Evolutionary conservation across 2,329 filamentous ascomycete genomes (phyloP).

Genomic region (Aureobasidium namibiae): DNA sequence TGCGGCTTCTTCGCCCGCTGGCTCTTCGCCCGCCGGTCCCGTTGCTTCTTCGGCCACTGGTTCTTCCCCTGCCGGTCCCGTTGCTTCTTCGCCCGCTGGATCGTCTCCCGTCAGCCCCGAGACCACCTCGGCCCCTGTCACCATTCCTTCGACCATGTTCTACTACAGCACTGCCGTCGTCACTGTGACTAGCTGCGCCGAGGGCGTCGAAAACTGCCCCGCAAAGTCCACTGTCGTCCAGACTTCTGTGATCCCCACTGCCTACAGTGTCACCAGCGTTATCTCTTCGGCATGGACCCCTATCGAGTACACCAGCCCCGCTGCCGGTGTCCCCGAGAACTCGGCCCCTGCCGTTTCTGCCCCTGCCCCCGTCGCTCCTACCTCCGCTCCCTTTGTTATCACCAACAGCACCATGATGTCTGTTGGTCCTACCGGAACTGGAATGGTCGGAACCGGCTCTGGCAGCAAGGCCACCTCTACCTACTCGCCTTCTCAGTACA

Average conservation of each 20-base stretch:
- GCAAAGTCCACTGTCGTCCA: slow-evolving; percentile 15
- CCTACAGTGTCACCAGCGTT: neutral
- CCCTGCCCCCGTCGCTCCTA: slow-evolving; percentile 9
- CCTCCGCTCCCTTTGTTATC: slow-evolving; percentile 8
- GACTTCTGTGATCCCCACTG: neutral
- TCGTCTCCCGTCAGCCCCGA: slow-evolving; percentile 9
- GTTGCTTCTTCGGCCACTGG: slow-evolving; percentile 8
- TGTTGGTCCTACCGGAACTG: neutral
- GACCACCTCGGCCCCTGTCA: neutral
- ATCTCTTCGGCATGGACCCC: slow-evolving; percentile 16
- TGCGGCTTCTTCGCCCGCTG: neutral
- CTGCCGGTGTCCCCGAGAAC: neutral
- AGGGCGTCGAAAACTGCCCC: slow-evolving; percentile 18
- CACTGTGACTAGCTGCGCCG: slow-evolving; percentile 30
- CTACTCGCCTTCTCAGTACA: neutral
- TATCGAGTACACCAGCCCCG: slow-evolving; percentile 7
- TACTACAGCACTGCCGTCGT: slow-evolving; percentile 17
- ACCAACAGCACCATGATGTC: slow-evolving; percentile 6
- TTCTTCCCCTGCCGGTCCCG: slow-evolving; percentile 10
- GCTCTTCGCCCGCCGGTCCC: neutral
- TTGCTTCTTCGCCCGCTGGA: neutral
- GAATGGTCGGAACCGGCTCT: slow-evolving; percentile 2
- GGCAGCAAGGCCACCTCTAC: slow-evolving; percentile 3
- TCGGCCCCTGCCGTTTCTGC: slow-evolving; percentile 9
- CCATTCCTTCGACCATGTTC: slow-evolving; percentile 14